A percentile compares a stretch with the other conserved stretches of the same genome.
These are phyloP conservation scores for Lasiodiplodia citricola DNA, from an alignment of 2,329 filamentous ascomycete genomes.

Conservation along the genomic window DNA sequence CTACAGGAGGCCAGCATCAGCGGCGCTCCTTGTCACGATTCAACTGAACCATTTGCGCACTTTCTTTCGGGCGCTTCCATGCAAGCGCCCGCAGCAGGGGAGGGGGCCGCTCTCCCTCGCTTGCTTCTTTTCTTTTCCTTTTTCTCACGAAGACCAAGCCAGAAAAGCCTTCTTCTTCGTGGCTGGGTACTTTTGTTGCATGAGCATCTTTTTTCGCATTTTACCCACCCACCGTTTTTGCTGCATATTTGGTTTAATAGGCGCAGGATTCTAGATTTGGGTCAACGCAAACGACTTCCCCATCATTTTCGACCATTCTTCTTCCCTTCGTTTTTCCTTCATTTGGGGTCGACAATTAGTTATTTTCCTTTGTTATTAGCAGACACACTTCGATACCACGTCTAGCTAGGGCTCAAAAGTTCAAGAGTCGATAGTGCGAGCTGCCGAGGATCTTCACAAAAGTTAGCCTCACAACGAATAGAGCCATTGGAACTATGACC, in stretches of 20 bases:
- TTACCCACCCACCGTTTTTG: constrained; percentile 4
- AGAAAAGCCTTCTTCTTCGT: neutral
- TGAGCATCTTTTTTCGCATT: neutral
- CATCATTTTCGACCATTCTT: constrained; percentile 6
- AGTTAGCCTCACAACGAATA: constrained; percentile 5
- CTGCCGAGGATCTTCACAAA: neutral
- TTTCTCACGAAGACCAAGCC: constrained; percentile 3
- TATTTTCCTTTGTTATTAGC: neutral
- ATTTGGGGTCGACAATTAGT: neutral
- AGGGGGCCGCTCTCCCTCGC: neutral
- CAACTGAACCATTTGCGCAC: constrained; percentile 20
- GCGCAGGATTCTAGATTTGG: constrained; percentile 8
- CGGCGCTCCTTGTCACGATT: constrained; percentile 14
- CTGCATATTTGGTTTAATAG: constrained; percentile 22
- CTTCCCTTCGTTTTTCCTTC: neutral
- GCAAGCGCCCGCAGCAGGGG: neutral
- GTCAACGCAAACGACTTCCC: neutral
- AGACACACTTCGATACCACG: neutral
- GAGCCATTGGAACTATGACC: constrained; percentile 1
- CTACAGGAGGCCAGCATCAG: constrained; percentile 4
- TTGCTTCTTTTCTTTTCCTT: neutral
- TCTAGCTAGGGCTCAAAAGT: neutral
- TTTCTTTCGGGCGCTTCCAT: constrained; percentile 5
- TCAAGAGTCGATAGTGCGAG: constrained; percentile 1
- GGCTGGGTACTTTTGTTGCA: constrained; percentile 5